A percentile compares a stretch with the other conserved stretches of the same genome.
These are phyloP conservation scores for Calonectria multiphialidica DNA, from an alignment of 2,329 filamentous ascomycete genomes.

Conservation along the genomic window DNA sequence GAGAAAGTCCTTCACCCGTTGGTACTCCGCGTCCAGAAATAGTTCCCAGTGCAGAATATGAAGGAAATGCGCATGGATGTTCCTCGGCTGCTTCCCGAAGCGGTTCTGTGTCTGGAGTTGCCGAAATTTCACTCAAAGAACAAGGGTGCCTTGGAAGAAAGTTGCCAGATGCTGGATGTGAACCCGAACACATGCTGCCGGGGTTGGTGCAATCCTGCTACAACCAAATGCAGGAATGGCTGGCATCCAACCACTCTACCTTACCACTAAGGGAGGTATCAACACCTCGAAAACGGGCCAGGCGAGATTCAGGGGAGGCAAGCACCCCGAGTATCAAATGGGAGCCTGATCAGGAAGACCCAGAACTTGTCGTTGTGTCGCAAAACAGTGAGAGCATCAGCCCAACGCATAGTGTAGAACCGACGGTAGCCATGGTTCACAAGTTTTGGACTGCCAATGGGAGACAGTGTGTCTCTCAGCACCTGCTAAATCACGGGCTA, in stretches of 20 bases:
- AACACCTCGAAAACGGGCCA: background rate
- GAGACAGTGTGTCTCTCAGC: background rate
- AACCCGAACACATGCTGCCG: background rate
- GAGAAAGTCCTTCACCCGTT: background rate
- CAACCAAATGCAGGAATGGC: background rate
- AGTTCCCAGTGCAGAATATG: background rate
- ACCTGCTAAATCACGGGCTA: background rate
- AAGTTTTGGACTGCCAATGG: background rate
- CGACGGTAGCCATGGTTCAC: background rate
- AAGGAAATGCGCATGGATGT: no score
- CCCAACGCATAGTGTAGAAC: background rate
- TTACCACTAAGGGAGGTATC: background rate
- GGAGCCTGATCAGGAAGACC: background rate
- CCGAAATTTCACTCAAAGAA: background rate
- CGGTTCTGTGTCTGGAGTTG: background rate
- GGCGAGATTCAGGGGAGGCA: background rate
- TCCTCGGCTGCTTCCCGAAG: background rate
- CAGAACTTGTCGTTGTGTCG: background rate
- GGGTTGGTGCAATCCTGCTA: background rate
- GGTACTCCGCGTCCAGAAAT: background rate
- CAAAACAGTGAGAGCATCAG: no score
- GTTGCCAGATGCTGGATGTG: no score
- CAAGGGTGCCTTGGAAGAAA: rapidly evolving
- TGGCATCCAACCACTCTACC: background rate
- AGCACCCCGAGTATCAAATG: background rate